Evolutionary conservation across 148 eudicot species (phyloP).

Genomic region (Cornus suecica): DNA sequence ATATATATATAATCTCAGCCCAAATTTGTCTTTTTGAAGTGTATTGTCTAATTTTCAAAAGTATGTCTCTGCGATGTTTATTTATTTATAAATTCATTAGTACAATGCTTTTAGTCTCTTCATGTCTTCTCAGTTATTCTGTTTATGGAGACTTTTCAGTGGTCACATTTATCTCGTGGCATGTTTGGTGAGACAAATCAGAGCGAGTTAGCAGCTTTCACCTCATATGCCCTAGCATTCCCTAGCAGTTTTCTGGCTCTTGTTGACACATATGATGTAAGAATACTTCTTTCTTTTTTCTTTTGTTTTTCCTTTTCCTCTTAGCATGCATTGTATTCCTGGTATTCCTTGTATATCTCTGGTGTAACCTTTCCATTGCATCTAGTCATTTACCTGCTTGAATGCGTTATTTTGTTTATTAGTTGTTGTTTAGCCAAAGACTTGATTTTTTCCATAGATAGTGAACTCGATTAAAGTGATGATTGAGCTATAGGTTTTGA

Average conservation of each 20-base stretch:
- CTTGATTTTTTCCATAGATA: neutral
- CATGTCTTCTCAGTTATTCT: neutral
- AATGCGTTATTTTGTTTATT: neutral
- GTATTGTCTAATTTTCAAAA: neutral
- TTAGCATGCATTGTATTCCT: neutral
- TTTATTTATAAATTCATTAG: neutral
- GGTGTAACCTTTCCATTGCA: neutral
- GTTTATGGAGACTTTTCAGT: constrained; percentile 38
- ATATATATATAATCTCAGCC: neutral
- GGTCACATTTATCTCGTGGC: constrained; percentile 49
- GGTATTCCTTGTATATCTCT: neutral
- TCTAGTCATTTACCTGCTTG: neutral
- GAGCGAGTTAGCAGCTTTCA: constrained; percentile 96
- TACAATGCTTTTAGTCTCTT: neutral
- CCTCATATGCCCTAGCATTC: constrained; percentile 90
- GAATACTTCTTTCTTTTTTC: too few relatives aligned
- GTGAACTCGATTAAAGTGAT: neutral
- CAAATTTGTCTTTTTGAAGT: neutral
- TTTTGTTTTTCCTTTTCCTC: neutral
- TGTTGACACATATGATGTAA: constrained; percentile 98
- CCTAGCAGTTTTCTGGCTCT: constrained; percentile 87
- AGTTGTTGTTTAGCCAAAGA: constrained; percentile 2
- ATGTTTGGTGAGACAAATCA: constrained; percentile 81
- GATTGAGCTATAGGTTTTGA: neutral
- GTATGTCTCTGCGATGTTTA: neutral